A percentile compares a stretch with the other conserved stretches of the same genome.
phyloP scores from a whole-genome alignment of 2,329 filamentous ascomycete genomes.

The Xylariomycetidae sp. region DNA sequence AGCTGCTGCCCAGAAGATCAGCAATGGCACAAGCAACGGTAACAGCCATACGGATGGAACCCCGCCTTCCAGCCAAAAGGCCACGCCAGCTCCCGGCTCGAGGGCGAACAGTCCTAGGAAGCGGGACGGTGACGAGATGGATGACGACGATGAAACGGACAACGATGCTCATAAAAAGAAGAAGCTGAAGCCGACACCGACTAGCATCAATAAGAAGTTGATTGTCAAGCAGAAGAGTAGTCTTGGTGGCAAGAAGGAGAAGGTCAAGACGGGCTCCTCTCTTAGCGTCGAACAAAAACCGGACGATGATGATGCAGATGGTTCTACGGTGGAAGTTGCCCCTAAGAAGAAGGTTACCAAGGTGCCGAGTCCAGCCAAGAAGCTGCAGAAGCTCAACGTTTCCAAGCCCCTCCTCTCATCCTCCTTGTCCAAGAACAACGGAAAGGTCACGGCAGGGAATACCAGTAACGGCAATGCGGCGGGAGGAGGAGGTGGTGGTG shows the following conservation, averaged over 20 bases:
- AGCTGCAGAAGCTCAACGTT: conserved; percentile 36
- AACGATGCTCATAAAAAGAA: conserved; percentile 52
- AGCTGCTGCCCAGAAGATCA: conserved; percentile 58
- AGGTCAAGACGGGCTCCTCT: conserved; percentile 35
- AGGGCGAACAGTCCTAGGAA: conserved; percentile 51
- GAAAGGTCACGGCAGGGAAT: conserved; percentile 34
- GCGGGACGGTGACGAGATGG: conserved; percentile 47
- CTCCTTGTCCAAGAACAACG: conserved; percentile 42
- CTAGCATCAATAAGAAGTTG: conserved; percentile 45
- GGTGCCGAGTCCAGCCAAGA: conserved; percentile 37
- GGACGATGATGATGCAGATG: conserved; percentile 30
- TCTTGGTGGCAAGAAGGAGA: conserved; percentile 44
- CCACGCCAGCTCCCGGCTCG: conserved; percentile 51
- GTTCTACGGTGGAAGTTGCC: conserved; percentile 33
- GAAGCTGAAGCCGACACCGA: conserved; percentile 42
- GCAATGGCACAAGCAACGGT: conserved; percentile 44
- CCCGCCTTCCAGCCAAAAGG: conserved; percentile 57
- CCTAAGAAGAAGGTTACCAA: conserved; percentile 38
- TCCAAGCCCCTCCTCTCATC: conserved; percentile 43
- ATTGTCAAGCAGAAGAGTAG: conserved; percentile 46
- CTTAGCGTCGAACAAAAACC: conserved; percentile 43
- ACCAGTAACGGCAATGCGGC: conserved; percentile 34
- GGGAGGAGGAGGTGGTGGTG: conserved; percentile 13
- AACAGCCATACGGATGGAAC: conserved; percentile 50
- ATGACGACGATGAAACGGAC: conserved; percentile 48